Conservation (phyloP, 441 rosid species). For the Dalechampia spathulata region DNA sequence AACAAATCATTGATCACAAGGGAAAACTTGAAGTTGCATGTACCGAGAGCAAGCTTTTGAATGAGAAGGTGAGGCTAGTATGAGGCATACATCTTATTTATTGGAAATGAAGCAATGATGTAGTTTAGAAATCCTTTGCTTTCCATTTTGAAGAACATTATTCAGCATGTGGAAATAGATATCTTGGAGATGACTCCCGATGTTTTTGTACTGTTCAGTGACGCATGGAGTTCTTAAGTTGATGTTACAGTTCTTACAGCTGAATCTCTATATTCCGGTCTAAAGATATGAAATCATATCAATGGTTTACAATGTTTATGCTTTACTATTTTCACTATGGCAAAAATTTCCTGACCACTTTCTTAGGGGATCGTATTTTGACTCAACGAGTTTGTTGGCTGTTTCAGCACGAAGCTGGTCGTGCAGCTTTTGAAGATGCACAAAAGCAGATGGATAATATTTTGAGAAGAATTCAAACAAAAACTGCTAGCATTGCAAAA, state of each 20-base stretch:
- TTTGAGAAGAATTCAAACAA: constrained; percentile 40
- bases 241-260: no score
- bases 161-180: background rate
- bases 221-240: no score
- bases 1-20: constrained; percentile 72
- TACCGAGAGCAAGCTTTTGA: constrained; percentile 71
- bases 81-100: background rate
- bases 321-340: background rate
- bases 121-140: background rate
- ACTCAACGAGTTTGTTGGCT: constrained; percentile 14
- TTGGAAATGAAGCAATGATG: background rate
- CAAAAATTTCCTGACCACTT: background rate
- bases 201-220: background rate
- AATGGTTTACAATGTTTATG: background rate
- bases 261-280: no score
- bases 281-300: background rate
- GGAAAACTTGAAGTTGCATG: constrained; percentile 88
- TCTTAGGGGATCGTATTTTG: constrained; percentile 5
- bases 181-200: background rate
- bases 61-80: constrained; percentile 52
- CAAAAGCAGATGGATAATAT: constrained; percentile 59
- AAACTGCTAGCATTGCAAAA: constrained; percentile 35
- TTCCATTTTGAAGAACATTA: background rate
- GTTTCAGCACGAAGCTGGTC: constrained; percentile 82
- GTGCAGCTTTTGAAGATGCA: constrained; percentile 71